Base-by-base conservation (phyloP, 2,329 filamentous ascomycete genomes). In the Cladobotryum mycophilum region DNA sequence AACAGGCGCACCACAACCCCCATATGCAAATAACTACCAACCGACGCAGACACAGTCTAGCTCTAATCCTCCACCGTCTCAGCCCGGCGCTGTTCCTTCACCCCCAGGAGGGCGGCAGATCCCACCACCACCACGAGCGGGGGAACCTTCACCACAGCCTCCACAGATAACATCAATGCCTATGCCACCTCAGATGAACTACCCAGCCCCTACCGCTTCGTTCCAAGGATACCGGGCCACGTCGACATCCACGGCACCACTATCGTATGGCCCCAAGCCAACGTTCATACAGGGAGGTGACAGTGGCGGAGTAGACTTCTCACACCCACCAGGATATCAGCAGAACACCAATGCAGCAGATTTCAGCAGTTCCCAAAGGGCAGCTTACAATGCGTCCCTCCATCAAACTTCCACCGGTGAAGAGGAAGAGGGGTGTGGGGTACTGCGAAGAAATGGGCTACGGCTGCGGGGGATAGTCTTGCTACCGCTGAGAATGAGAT, bases 401-500 rank as follows among this genome's bases (percentile, higher is more conserved):
- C 57, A 56, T 45, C 56, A 64, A 40, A 51, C 60, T 33, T 44
- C 53, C 3, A 44, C 44, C 3, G 57, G 57, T 56, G 63, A 63
- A 20, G 61, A 61, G 22, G 62, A 63, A 22, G 72, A 72, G 15
- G 70, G n/a, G 66, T 81, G 5, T 81, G 78, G 78, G 72, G 71
- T 49, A 66, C 75, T 43, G 79, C 79, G 11, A 81, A 78, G 70
- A 81, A 79, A 63, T 75, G 78, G 71, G 79, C 76, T 42, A 68
- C 73, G 53, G 74, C 73, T 34, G 81, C 80, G 6, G 80, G 81
- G 46, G 75, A 76, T 54, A 79, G 75, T 61, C 65, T 85, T 25
- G 76, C 74, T 8, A 77, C 75, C 13, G 80, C 79, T 13, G 81
- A 85, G 69, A 70, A 69, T 46, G 79, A 83, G 64, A 75, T 85